These are phyloP conservation scores for Thermoascus crustaceus DNA, from an alignment of 2,329 filamentous ascomycete genomes.

Conservation along the genomic window DNA sequence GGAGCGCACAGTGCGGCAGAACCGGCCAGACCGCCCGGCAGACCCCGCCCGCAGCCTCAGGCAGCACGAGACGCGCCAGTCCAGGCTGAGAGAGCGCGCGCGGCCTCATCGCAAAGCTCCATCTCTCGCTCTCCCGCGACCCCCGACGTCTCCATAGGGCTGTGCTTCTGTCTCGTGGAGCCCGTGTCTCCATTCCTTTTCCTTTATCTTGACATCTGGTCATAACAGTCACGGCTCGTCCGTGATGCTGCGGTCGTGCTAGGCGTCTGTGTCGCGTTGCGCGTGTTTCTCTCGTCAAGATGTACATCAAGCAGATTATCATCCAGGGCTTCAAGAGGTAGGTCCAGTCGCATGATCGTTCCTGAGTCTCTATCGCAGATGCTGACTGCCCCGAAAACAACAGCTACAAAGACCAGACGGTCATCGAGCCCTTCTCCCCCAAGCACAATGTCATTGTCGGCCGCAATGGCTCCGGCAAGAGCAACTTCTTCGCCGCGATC, in stretches of 20 bases:
- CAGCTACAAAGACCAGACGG: conserved; percentile 98
- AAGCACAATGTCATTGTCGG: conserved; percentile 98
- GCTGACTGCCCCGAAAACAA: conserved; percentile 10
- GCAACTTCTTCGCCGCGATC: conserved; percentile 98
- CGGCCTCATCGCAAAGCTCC: no score
- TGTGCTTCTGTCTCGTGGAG: no score
- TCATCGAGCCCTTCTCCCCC: conserved; percentile 95
- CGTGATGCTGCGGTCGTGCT: conserved; percentile 2
- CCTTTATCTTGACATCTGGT: neutral
- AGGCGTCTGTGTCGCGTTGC: conserved; percentile 3
- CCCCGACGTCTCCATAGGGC: no score
- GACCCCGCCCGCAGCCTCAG: no score
- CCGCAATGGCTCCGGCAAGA: conserved; percentile 98
- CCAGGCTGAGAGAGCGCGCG: no score
- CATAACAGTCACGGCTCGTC: neutral
- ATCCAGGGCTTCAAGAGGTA: conserved; percentile 99
- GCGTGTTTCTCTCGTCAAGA: conserved; percentile 37
- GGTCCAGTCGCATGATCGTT: conserved; percentile 12
- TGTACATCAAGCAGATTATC: conserved; percentile 99
- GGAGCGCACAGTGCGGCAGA: no score
- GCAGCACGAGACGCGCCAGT: no score
- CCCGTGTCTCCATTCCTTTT: no score
- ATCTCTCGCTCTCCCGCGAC: no score
- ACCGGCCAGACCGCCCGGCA: no score
- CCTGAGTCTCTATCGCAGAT: conserved; percentile 7